Evolutionary conservation across 805 yeast genomes (phyloP).

Genomic region (Saturnispora sekii): DNA sequence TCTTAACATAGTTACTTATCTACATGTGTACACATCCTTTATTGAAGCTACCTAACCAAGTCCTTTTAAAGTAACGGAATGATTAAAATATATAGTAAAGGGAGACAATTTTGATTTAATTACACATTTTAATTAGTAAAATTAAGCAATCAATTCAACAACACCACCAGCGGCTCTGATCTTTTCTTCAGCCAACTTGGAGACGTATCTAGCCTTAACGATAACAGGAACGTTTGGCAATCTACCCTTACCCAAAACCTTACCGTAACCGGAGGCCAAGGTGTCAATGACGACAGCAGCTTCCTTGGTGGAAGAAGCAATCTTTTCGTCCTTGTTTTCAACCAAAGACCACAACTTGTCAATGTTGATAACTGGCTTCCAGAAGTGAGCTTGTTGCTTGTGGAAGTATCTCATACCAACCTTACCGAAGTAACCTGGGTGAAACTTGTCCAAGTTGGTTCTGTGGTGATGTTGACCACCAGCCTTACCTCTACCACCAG

Average conservation of each 20-base stretch:
- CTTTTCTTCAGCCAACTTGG: conserved; percentile 99
- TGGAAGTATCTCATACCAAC: conserved; percentile 99
- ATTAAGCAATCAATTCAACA: conserved; percentile 96
- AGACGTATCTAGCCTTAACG: conserved; percentile 98
- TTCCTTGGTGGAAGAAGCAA: conserved; percentile 71
- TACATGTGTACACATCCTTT: background rate
- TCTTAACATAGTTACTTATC: background rate
- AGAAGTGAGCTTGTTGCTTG: conserved; percentile 87
- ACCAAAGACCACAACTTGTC: conserved; percentile 98
- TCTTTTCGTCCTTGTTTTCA: conserved; percentile 90
- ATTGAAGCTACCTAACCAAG: background rate
- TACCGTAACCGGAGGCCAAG: conserved; percentile 99
- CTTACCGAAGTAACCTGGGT: conserved; percentile 99
- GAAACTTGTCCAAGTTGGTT: conserved; percentile 99
- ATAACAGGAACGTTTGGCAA: conserved; percentile 97
- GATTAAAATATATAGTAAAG: conserved; percentile 6
- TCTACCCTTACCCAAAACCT: conserved; percentile 98
- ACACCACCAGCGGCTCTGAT: conserved; percentile 99
- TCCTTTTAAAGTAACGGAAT: background rate
- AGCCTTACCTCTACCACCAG: conserved; percentile 99
- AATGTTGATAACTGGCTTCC: conserved; percentile 97
- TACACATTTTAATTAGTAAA: background rate
- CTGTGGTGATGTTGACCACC: conserved; percentile 99
- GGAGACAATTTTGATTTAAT: conserved; percentile 5
- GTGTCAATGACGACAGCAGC: conserved; percentile 99